Conservation (phyloP, 192 early-diverging fungal genomes). For the Dispira simplex region DNA sequence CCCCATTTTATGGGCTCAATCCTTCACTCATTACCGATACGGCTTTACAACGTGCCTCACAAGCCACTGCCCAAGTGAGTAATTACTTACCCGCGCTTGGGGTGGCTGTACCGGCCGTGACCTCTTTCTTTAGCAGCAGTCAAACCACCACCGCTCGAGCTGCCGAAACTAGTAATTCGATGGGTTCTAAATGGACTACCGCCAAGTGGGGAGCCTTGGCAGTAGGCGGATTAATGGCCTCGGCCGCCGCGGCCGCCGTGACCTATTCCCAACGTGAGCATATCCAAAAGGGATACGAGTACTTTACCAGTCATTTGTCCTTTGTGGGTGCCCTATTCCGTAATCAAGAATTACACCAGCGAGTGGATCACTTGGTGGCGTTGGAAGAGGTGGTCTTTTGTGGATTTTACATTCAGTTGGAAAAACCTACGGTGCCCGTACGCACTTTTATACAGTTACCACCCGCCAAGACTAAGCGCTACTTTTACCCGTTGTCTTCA, state of each 20-base stretch:
- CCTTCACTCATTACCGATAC: conserved; percentile 4
- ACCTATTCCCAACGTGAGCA: conserved; percentile 1
- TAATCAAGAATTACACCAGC: neutral
- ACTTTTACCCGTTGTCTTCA: neutral
- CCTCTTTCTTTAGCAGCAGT: neutral
- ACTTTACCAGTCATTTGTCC: neutral
- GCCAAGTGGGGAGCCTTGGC: conserved; percentile 2
- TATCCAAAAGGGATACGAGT: neutral
- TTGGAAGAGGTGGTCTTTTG: neutral
- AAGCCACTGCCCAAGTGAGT: neutral
- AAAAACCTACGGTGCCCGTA: neutral
- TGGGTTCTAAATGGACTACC: neutral
- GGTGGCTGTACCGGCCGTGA: neutral
- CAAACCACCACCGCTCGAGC: neutral
- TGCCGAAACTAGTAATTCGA: neutral
- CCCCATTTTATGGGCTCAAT: conserved; percentile 4
- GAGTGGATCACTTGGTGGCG: neutral
- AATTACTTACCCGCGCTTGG: neutral
- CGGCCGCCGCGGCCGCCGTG: neutral
- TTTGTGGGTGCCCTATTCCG: neutral
- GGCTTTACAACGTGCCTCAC: neutral
- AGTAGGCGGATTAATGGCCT: neutral
- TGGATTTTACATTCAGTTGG: neutral
- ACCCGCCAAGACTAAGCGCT: neutral
- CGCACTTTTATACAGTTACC: neutral